Evolutionary conservation across 176 grass and related monocot genomes (phyloP).

Genomic region (Cenchrus americanus): DNA sequence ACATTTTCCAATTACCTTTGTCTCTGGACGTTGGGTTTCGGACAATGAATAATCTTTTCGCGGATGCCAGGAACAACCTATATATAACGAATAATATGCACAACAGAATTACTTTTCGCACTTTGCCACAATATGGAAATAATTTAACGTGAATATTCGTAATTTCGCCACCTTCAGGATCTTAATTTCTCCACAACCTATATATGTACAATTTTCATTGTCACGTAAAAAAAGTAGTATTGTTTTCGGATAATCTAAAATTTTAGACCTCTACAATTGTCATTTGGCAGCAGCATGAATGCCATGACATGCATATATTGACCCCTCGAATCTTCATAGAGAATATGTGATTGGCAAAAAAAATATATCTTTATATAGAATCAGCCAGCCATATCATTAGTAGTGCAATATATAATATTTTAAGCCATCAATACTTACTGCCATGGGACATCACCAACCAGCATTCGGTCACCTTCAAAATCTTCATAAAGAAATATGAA

Average conservation of each 20-base stretch:
- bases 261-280: not conserved
- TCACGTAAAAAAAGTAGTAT: not conserved
- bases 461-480: conserved; percentile 81
- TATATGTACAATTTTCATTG: not conserved
- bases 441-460: conserved; percentile 96
- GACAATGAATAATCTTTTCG: conserved; percentile 79
- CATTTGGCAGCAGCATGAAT: too few species aligned
- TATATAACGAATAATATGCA: conserved; percentile 37
- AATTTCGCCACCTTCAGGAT: not conserved
- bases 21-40: conserved; percentile 36
- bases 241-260: not conserved
- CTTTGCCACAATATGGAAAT: too few species aligned
- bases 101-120: not conserved
- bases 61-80: conserved; percentile 74
- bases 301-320: too few species aligned
- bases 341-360: too few species aligned
- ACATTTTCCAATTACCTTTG: conserved; percentile 43
- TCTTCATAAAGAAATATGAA: conserved; percentile 91
- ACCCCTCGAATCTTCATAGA: too few species aligned
- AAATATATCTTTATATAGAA: too few species aligned
- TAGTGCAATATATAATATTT: too few species aligned
- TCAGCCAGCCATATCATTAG: too few species aligned
- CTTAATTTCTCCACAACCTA: too few species aligned
- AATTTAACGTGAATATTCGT: not conserved
- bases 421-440: conserved; percentile 55